Evolutionary conservation across 306 rosid genomes (phyloP), one percentile per base, ranked within the genome.

Genomic region (Inga oerstediana): DNA sequence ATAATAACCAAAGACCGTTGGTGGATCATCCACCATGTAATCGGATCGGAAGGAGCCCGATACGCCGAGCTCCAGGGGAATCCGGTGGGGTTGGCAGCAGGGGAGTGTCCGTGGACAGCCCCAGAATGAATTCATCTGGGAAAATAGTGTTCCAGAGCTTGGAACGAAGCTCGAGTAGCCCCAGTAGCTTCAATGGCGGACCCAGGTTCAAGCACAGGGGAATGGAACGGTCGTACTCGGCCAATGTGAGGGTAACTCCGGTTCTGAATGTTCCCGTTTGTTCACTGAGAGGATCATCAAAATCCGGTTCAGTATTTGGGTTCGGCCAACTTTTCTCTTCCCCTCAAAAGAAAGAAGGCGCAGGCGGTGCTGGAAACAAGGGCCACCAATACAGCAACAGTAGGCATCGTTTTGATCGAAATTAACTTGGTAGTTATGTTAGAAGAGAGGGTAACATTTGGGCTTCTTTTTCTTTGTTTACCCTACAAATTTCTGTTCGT

Each of bases 181-280:
- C 99, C 1, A 92, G 99, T 52, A 92, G 92, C 84, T 97, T 97
- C 87, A 92, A 91, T 41, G 98, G 99, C 32, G 99, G 97, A 7
- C 98, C 98, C 1, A 85, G 92, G 44, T 85, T 87, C 78, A 97
- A 97, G 85, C 89, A 90, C 71, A 87, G 99, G 14, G 98, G 98
- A 14, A 94, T 92, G 98, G 99, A 96, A 78, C 89, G 99, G n/a
- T 96, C 98, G 0, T 94, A 96, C 84, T 96, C 99, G 0, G 98
- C 97, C 8, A 94, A 94, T 62, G 99, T 96, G 1, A 86, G 99
- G 65, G 94, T 97, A 12, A 92, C 98, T 5, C 99, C 99, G 74
- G 99, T 97, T 62, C 92, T 97, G 22, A 94, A 97, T 75, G 97
- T 97, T 13, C 99, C 99, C 12, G 98, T 97, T 39, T 92, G 97